These are phyloP conservation scores for Erodium chrysanthum DNA, from an alignment of 441 rosid genomes.

Conservation along the genomic window DNA sequence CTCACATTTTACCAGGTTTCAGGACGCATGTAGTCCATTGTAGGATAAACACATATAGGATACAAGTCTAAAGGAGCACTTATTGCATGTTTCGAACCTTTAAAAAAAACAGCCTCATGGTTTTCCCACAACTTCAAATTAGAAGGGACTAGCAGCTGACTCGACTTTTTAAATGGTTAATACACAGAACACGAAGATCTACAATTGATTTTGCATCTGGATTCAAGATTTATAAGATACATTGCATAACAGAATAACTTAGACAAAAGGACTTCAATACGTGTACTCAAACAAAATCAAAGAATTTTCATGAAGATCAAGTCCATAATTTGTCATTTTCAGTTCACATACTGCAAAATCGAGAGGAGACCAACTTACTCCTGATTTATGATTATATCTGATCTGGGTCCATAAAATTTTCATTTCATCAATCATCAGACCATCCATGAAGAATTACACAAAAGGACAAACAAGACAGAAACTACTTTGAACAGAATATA, in stretches of 20 bases:
- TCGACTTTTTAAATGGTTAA: neutral
- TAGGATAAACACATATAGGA: neutral
- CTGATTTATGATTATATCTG: neutral
- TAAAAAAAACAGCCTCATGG: neutral
- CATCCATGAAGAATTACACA: neutral
- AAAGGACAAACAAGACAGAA: conserved; percentile 12
- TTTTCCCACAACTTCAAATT: neutral
- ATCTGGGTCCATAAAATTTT: conserved; percentile 5
- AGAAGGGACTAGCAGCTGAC: neutral
- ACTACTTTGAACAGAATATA: neutral
- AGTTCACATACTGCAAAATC: neutral
- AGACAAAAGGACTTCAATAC: neutral
- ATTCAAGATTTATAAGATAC: conserved; percentile 14
- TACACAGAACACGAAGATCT: neutral
- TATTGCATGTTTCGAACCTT: neutral
- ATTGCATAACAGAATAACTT: conserved; percentile 7
- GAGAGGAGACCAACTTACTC: conserved; percentile 1
- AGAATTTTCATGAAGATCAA: neutral
- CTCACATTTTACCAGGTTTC: too few species aligned
- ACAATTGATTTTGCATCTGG: conserved; percentile 7
- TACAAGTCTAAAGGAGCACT: neutral
- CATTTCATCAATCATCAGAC: conserved; percentile 2
- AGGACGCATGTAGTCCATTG: too few species aligned
- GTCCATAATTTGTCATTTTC: neutral
- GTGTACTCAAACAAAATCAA: conserved; percentile 4